phyloP scores from a whole-genome alignment of 306 rosid species.

The Arachis stenosperma region DNA sequence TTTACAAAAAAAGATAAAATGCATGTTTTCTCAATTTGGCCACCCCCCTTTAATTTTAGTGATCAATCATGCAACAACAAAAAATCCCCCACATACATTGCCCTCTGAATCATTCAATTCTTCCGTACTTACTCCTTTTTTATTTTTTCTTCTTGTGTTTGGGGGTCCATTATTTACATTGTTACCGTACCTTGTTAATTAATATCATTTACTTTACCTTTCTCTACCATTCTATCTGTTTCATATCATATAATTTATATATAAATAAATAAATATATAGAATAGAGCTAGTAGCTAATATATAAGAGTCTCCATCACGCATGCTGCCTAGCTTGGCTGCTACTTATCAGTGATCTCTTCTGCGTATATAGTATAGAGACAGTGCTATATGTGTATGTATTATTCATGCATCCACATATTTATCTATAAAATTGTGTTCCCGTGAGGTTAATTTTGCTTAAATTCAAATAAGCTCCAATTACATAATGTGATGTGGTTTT shows the following conservation, averaged over 20 bases:
- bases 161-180: slow-evolving; percentile 12
- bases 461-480: no score
- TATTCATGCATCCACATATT: slow-evolving; percentile 12
- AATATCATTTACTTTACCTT: slow-evolving; percentile 17
- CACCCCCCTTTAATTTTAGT: not conserved
- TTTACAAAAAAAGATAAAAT: not conserved
- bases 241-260: no score
- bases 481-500: no score
- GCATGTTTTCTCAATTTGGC: slow-evolving; percentile 30
- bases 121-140: not conserved
- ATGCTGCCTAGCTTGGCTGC: slow-evolving; percentile 50
- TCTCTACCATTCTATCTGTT: not conserved
- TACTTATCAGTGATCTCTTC: slow-evolving; percentile 38
- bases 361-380: slow-evolving; percentile 18
- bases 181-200: not conserved
- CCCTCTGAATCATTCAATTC: slow-evolving; percentile 31
- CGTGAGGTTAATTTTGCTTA: slow-evolving; percentile 2
- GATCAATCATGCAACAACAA: not conserved
- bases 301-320: slow-evolving; percentile 47
- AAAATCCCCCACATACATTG: not conserved
- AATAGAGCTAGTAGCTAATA: not conserved
- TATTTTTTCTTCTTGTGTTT: not conserved
- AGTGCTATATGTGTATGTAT: not conserved
- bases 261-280: no score
- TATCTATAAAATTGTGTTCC: slow-evolving; percentile 17